phyloP scores from a whole-genome alignment of 257 asterid genomes.

The Haberlea rhodopensis region DNA sequence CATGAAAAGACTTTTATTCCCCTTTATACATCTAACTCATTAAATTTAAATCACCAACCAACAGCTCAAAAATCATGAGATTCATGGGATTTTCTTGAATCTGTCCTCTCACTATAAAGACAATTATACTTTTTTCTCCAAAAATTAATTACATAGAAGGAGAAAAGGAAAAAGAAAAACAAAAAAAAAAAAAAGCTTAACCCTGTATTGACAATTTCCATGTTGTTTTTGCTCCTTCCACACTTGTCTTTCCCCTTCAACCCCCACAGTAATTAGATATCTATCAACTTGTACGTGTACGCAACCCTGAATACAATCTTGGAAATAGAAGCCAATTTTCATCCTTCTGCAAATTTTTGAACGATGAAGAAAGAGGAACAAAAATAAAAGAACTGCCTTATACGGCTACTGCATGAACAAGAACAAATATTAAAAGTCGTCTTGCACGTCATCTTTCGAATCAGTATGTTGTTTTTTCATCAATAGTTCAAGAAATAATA shows the following conservation, averaged over 20 bases:
- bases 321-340: conserved; percentile 40
- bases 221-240: conserved; percentile 34
- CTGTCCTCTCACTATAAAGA: conserved; percentile 11
- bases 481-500: no score
- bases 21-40: not conserved
- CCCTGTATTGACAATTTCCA: conserved; percentile 47
- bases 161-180: no score
- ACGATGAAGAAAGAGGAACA: not conserved
- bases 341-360: conserved; percentile 6
- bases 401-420: no score
- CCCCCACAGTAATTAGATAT: not conserved
- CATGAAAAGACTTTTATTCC: conserved; percentile 13
- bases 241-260: not conserved
- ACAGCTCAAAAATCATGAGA: conserved; percentile 31
- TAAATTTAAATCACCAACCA: not conserved
- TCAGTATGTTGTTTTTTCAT: no score
- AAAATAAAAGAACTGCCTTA: not conserved
- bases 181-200: not conserved
- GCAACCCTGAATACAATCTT: conserved; percentile 37
- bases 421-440: no score
- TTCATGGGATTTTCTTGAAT: conserved; percentile 45
- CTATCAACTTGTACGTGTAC: conserved; percentile 3
- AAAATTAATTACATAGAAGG: no score
- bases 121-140: not conserved
- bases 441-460: no score